Evolutionary conservation across 139 green algal genomes (phyloP).

Genomic region (Limnomonas spitsbergensis): DNA sequence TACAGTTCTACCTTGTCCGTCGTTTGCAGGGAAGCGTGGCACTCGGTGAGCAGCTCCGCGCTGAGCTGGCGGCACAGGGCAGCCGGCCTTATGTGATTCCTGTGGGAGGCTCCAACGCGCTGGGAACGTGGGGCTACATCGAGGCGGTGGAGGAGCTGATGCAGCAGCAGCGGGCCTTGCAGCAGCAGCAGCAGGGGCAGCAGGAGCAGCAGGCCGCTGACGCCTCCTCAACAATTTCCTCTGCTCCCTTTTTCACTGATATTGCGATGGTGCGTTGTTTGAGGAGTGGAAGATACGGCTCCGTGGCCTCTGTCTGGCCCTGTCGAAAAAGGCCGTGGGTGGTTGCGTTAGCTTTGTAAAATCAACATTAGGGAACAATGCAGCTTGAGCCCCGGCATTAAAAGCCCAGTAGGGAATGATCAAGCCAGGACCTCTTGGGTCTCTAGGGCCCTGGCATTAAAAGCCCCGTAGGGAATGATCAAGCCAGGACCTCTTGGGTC

Average conservation of each 20-base stretch:
- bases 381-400: too few species aligned
- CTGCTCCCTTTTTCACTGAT: slow-evolving; percentile 36
- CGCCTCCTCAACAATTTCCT: not conserved
- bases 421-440: too few species aligned
- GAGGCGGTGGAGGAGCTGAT: slow-evolving; percentile 76
- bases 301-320: not conserved
- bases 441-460: too few species aligned
- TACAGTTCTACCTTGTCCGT: too few species aligned
- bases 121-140: slow-evolving; percentile 90
- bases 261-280: slow-evolving; percentile 27
- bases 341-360: too few species aligned
- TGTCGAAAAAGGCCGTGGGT: too few species aligned
- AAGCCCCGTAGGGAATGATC: too few species aligned
- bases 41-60: slow-evolving; percentile 54
- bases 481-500: too few species aligned
- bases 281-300: too few species aligned
- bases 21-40: slow-evolving; percentile 43
- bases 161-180: slow-evolving; percentile 38
- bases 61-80: slow-evolving; percentile 64
- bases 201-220: not conserved
- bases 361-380: too few species aligned
- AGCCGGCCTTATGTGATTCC: slow-evolving; percentile 83
- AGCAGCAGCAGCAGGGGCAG: slow-evolving; percentile 7
- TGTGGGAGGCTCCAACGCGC: slow-evolving; percentile 79
- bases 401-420: too few species aligned